phyloP scores from a whole-genome alignment of 2,329 filamentous ascomycete species.

The Sclerotinia glacialis region DNA sequence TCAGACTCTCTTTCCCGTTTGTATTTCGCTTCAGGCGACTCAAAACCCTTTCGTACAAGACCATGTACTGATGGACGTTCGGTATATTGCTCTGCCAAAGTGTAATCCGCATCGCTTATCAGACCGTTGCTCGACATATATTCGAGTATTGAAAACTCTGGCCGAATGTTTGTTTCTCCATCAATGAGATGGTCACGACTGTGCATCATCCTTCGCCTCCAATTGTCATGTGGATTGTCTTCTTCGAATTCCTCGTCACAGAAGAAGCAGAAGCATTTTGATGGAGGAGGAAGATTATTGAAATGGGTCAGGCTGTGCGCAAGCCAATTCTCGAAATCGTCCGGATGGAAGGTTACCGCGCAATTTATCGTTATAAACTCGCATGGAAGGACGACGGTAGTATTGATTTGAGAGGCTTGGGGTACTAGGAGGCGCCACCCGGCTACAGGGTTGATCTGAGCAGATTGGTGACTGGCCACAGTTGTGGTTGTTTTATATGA shows the following conservation, averaged over 20 bases:
- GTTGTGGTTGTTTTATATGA: conserved; percentile 7
- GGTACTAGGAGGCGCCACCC: conserved; percentile 15
- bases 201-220: conserved; percentile 48
- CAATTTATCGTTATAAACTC: conserved; percentile 41
- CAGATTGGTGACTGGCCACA: conserved; percentile 3
- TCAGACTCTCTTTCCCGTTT: conserved; percentile 17
- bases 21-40: conserved; percentile 24
- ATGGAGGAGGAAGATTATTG: conserved; percentile 39
- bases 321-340: conserved; percentile 47
- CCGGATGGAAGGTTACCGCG: conserved; percentile 40
- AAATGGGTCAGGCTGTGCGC: conserved; percentile 45
- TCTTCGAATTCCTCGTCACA: conserved; percentile 42
- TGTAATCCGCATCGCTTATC: conserved; percentile 35
- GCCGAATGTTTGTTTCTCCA: conserved; percentile 30
- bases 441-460: neutral
- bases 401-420: neutral
- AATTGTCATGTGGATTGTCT: conserved; percentile 26
- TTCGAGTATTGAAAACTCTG: conserved; percentile 45
- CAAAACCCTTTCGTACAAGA: conserved; percentile 19
- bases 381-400: conserved; percentile 31
- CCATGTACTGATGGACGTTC: conserved; percentile 29
- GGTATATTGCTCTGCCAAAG: conserved; percentile 19
- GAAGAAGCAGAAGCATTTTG: conserved; percentile 48
- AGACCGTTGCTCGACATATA: conserved; percentile 40
- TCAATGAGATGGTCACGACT: conserved; percentile 45